Percentiles rank a stretch among this genome's conserved stretches.
Evolutionary conservation across 495 filamentous ascomycete genomes (phyloP).

Genomic region (Trichoderma virens): DNA sequence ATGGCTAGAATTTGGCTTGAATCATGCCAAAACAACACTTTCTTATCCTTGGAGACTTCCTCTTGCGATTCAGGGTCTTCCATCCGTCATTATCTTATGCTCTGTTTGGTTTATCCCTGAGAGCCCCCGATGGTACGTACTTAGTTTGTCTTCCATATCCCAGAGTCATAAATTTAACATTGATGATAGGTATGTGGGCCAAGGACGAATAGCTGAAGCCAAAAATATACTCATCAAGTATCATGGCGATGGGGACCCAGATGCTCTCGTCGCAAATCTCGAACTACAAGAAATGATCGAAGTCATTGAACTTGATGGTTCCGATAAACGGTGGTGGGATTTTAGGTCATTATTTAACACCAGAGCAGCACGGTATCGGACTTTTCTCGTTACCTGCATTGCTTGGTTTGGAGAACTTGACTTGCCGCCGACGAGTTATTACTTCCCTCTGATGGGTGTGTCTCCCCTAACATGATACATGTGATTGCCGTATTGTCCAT

Average conservation of each 20-base stretch:
- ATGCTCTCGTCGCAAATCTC: slow-evolving; percentile 15
- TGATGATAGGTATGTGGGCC: background rate
- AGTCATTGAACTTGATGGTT: slow-evolving; percentile 11
- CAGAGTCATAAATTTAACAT: background rate
- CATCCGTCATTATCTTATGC: slow-evolving; percentile 39
- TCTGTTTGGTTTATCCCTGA: slow-evolving; percentile 26
- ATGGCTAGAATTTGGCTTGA: slow-evolving; percentile 1
- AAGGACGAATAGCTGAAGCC: slow-evolving; percentile 11
- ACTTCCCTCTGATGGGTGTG: slow-evolving; percentile 10
- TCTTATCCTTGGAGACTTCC: slow-evolving; percentile 16
- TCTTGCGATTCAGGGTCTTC: slow-evolving; percentile 25
- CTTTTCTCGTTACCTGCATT: slow-evolving; percentile 16
- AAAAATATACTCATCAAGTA: slow-evolving; percentile 17
- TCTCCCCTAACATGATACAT: slow-evolving; percentile 12
- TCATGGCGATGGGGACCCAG: slow-evolving; percentile 15
- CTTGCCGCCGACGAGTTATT: background rate
- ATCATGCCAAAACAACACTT: slow-evolving; percentile 4
- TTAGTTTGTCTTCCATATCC: background rate
- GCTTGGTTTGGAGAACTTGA: slow-evolving; percentile 22
- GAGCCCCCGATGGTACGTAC: slow-evolving; percentile 20
- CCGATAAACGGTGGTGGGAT: slow-evolving; percentile 13
- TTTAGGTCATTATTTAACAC: slow-evolving; percentile 13
- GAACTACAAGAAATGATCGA: slow-evolving; percentile 18
- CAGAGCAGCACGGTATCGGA: slow-evolving; percentile 15
- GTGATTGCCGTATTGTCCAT: slow-evolving; percentile 12